Conservation (phyloP, 768 basidiomycete species). For the Gymnopilus dilepis region DNA sequence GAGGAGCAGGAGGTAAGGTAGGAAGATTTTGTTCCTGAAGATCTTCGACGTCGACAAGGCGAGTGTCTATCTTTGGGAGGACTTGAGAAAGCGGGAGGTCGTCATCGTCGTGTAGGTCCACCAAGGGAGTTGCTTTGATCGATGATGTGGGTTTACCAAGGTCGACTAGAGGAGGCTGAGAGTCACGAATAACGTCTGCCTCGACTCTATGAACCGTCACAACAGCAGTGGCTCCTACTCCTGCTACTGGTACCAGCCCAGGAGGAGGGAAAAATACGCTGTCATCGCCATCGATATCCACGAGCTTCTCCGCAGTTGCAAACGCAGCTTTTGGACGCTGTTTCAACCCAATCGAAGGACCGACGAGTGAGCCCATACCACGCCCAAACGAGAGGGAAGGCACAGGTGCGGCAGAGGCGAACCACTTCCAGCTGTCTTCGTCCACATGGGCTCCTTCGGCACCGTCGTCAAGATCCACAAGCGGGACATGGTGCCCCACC, state of each 20-base stretch:
- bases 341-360: background rate
- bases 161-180: background rate
- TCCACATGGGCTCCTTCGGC: background rate
- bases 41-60: background rate
- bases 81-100: background rate
- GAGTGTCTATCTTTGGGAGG: background rate
- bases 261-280: background rate
- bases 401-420: background rate
- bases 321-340: background rate
- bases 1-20: background rate
- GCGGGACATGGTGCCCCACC: slow-evolving; percentile 22
- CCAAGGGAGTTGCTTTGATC: background rate
- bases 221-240: too few species aligned
- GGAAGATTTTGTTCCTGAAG: background rate
- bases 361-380: background rate
- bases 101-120: background rate
- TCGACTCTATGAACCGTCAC: background rate
- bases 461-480: slow-evolving; percentile 19
- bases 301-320: slow-evolving; percentile 6
- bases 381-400: background rate
- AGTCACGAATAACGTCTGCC: too few species aligned
- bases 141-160: background rate
- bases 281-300: slow-evolving; percentile 1
- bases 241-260: slow-evolving; percentile 12
- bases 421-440: slow-evolving; percentile 24